Base-by-base conservation (phyloP, 1,284 basidiomycete species). In the Dichomitus squalens region DNA sequence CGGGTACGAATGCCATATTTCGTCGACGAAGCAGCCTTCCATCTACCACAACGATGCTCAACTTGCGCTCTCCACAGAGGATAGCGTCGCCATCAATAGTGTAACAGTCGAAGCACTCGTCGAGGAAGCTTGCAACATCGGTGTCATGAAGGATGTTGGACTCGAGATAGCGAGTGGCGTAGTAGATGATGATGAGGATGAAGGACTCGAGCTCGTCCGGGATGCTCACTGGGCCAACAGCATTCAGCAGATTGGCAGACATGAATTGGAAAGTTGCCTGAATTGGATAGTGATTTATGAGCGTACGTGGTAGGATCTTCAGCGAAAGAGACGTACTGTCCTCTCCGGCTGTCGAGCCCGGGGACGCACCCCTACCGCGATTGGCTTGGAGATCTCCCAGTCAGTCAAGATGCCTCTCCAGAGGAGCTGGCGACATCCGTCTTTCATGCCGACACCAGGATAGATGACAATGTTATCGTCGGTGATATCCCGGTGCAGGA, bases 321-420 rank as follows among this genome's bases (percentile, higher is more conserved):
- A 38, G 4, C 3, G 36, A 2, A 38, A 18, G 31, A 33, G 12
- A 53, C 52, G 12, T 29, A 53, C 52, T 7, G 43, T 47, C 4
- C 52, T 20, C 27, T 38, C 52, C 3, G 52, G 52, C 27, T 53
- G 52, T 2, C 43, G 52, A 29, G 25, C 23, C 2, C 8, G 9
- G 7, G 6, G 2, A 8, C 16, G 14, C 4, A 18, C 18, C 2
- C n/a, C 14, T 2, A 7, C 11, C 16, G 9, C 23, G n/a, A 47
- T 9, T 1, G 46, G 38, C 44, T 57, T 52, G n/a, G 55, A 51
- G 25, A 57, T 35, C 36, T 57, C 55, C 55, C 55, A 58, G 34
- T 58, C 52, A 7, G 35, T 49, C 4, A 58, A 43, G 21, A 54
- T 34, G 16, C 57, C 57, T 0, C 4, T 48, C 48, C 52, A 53